Evolutionary conservation across 1,139 yeast genomes (phyloP).

Genomic region (Saccharomyces hybrid): DNA sequence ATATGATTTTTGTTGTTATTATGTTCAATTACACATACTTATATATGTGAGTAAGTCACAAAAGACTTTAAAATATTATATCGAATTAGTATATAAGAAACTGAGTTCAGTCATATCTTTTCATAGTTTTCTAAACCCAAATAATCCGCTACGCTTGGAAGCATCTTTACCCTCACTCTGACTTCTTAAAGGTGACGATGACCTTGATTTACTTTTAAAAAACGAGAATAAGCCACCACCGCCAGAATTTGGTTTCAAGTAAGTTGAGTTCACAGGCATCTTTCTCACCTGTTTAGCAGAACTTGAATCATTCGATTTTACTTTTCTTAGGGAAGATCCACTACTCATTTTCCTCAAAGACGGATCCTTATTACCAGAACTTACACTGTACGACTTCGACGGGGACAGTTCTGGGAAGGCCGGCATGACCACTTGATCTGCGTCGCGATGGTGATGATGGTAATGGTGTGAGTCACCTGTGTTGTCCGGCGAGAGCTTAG

Average conservation of each 20-base stretch:
- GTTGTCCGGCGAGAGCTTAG: not conserved
- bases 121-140: conserved; percentile 2
- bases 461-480: not conserved
- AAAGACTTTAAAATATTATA: not conserved
- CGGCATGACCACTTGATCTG: not conserved
- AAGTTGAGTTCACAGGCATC: not conserved
- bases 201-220: conserved; percentile 1
- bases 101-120: not conserved
- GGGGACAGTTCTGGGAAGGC: not conserved
- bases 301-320: conserved; percentile 15
- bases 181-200: not conserved
- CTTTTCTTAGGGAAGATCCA: conserved; percentile 6
- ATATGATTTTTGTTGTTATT: not conserved
- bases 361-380: conserved; percentile 5
- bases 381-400: not conserved
- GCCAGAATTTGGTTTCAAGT: not conserved
- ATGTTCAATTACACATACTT: not conserved
- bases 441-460: not conserved
- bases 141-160: conserved; percentile 2
- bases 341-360: conserved; percentile 4
- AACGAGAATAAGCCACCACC: conserved; percentile 4
- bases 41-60: not conserved
- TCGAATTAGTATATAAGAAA: not conserved
- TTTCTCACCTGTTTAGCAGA: conserved; percentile 1
- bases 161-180: not conserved